Conservation (phyloP, 2,329 filamentous ascomycete species). For the Sporothrix luriei region DNA sequence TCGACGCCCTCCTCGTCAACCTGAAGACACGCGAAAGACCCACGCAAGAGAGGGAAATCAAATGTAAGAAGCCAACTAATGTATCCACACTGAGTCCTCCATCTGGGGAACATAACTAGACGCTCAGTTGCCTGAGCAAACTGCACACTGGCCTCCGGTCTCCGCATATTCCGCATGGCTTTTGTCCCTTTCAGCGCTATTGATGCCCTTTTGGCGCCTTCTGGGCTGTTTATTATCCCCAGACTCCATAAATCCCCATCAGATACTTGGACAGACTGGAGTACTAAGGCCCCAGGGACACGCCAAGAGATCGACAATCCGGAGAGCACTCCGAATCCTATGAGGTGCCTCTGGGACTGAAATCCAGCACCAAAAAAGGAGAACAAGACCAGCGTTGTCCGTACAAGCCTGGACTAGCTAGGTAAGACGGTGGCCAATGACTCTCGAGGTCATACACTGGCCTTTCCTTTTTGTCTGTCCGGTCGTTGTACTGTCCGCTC, state of each 20-base stretch:
- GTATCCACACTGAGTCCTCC: constrained; percentile 3
- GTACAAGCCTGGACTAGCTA: neutral
- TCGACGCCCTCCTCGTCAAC: neutral
- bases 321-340: neutral
- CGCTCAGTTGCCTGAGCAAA: neutral
- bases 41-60: neutral
- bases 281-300: constrained; percentile 4
- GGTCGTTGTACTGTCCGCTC: neutral
- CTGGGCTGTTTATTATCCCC: constrained; percentile 24
- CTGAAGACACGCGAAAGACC: neutral
- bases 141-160: constrained; percentile 16
- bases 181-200: neutral
- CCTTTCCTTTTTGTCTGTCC: neutral
- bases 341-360: neutral
- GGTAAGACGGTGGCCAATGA: neutral
- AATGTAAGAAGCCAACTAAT: constrained; percentile 1
- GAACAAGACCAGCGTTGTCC: neutral
- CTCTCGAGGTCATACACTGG: constrained; percentile 17
- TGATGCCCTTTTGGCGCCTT: constrained; percentile 11
- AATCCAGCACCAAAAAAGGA: neutral
- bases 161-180: constrained; percentile 22
- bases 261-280: constrained; percentile 15
- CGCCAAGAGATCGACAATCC: neutral
- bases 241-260: neutral
- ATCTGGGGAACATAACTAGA: neutral